Percentiles rank a stretch among this genome's conserved stretches.
phyloP scores from a whole-genome alignment of 108 stramenopile genomes.

The Nannochloropsis salina region DNA sequence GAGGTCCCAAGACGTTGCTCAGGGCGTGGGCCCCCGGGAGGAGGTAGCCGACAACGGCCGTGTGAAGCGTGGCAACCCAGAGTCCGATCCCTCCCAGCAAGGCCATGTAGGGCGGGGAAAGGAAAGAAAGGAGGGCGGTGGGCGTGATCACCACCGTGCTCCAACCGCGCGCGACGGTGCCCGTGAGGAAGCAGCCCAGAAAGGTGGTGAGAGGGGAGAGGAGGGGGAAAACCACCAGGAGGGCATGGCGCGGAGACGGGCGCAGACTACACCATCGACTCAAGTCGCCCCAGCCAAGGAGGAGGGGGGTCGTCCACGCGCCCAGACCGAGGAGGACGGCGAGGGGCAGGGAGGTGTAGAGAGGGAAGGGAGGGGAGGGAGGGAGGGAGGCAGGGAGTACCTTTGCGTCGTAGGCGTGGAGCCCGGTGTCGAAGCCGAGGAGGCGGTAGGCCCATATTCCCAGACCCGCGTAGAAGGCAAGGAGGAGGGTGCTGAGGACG shows the following conservation, averaged over 20 bases:
- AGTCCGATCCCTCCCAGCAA: not conserved
- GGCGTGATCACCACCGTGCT: not conserved
- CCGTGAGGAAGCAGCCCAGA: not conserved
- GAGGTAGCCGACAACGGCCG: not conserved
- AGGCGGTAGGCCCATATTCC: not conserved
- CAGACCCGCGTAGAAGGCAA: not conserved
- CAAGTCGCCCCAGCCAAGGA: not conserved
- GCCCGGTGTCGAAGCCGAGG: not conserved
- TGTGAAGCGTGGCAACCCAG: not conserved
- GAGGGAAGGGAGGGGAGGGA: not conserved
- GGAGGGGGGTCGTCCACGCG: not conserved
- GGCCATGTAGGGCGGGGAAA: not conserved
- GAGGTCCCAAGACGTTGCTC: not conserved
- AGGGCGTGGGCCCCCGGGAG: not conserved
- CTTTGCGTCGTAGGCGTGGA: not conserved
- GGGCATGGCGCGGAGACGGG: not conserved
- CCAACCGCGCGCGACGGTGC: not conserved
- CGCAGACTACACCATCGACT: not conserved
- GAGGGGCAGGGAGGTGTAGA: not conserved
- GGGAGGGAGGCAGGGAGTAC: not conserved
- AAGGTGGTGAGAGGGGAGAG: slow-evolving; percentile 14
- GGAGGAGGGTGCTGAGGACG: not conserved
- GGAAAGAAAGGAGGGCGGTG: not conserved
- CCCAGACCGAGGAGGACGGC: not conserved
- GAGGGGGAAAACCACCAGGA: not conserved